Conservation (phyloP, 148 eudicot genomes). For the Chenopodium suecicum region DNA sequence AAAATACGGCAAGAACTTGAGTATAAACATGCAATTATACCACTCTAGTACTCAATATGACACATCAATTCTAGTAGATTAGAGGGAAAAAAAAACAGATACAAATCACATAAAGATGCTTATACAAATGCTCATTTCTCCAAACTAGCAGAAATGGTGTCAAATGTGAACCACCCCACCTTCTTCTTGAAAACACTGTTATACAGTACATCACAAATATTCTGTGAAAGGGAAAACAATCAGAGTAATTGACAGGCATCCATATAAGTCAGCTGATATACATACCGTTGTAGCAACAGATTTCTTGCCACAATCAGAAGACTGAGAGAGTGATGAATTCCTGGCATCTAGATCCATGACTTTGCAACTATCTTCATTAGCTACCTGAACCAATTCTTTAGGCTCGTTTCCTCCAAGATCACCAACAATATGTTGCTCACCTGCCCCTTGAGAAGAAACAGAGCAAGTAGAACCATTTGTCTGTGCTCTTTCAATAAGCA, state of each 20-base stretch:
- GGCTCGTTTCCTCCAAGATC: slow-evolving; percentile 22
- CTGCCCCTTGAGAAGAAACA: slow-evolving; percentile 31
- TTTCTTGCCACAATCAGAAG: slow-evolving; percentile 15
- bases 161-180: background rate
- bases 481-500: slow-evolving; percentile 17
- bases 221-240: background rate
- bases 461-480: slow-evolving; percentile 8
- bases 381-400: slow-evolving; percentile 12
- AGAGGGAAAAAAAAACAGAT: background rate
- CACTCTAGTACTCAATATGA: background rate
- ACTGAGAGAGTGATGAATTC: slow-evolving; percentile 18
- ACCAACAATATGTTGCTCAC: slow-evolving; percentile 14
- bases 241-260: background rate
- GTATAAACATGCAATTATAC: background rate
- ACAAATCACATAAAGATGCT: background rate
- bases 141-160: background rate
- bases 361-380: slow-evolving; percentile 25
- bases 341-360: slow-evolving; percentile 19
- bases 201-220: background rate
- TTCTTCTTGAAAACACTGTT: background rate
- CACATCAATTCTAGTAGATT: background rate
- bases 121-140: background rate
- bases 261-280: background rate
- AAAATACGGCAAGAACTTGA: slow-evolving; percentile 2
- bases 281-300: slow-evolving; percentile 29